A percentile compares a stretch with the other conserved stretches of the same genome.
These are phyloP conservation scores for Daldinia loculata DNA, from an alignment of 495 filamentous ascomycete genomes.

Conservation along the genomic window DNA sequence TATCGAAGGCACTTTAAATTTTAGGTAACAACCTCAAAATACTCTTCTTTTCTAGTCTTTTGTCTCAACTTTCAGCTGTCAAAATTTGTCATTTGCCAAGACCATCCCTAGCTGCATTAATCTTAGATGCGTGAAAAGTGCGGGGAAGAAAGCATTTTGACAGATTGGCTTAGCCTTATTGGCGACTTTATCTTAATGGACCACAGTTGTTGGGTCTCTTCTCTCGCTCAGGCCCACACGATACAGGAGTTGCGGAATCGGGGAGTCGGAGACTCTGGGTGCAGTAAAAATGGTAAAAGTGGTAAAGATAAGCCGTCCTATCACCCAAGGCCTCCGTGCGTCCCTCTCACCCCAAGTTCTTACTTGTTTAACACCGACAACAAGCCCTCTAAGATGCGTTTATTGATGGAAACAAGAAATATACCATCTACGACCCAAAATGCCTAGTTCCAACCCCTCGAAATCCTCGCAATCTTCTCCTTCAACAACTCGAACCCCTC, in stretches of 20 bases:
- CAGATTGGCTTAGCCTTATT: neutral
- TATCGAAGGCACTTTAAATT: too few relatives aligned
- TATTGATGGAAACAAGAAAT: neutral
- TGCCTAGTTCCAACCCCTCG: neutral
- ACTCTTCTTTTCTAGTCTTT: too few relatives aligned
- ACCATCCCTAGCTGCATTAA: neutral
- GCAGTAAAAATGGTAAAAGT: neutral
- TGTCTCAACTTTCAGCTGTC: neutral
- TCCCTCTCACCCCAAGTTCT: neutral
- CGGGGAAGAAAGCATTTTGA: neutral
- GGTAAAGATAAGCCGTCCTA: constrained; percentile 1
- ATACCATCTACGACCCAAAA: neutral
- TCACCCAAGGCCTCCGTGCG: neutral
- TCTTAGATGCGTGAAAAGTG: neutral
- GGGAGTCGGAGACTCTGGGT: neutral
- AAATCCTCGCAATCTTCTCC: neutral
- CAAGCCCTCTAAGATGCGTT: neutral
- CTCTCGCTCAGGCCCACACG: neutral
- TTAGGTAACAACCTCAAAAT: too few relatives aligned
- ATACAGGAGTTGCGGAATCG: neutral
- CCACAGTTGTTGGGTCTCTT: neutral
- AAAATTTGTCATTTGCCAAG: neutral
- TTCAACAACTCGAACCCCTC: neutral
- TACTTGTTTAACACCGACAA: neutral
- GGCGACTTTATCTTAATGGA: neutral